Conservation (phyloP, 2,329 filamentous ascomycete genomes). For the Xylaria arbuscula region DNA sequence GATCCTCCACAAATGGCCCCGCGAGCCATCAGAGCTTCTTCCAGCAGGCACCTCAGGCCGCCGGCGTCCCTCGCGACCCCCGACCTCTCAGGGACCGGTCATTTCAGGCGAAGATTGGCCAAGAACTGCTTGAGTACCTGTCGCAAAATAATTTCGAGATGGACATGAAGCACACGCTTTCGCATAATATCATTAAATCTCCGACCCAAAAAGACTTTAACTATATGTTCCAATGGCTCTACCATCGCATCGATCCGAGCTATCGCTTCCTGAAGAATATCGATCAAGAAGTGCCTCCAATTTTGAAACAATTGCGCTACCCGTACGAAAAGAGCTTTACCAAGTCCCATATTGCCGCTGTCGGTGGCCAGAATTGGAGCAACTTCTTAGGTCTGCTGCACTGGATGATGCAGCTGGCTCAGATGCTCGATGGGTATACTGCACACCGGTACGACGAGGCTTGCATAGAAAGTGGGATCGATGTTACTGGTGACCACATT, state of each 20-base stretch:
- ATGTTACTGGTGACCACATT: conserved; percentile 89
- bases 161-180: conserved; percentile 95
- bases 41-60: conserved; percentile 82
- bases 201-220: conserved; percentile 99
- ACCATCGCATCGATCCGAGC: conserved; percentile 92
- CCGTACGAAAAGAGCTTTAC: conserved; percentile 96
- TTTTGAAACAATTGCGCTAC: conserved; percentile 93
- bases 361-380: conserved; percentile 96
- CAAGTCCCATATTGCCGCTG: conserved; percentile 93
- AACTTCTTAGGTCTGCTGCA: conserved; percentile 93
- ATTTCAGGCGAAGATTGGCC: conserved; percentile 84
- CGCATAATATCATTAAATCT: conserved; percentile 88
- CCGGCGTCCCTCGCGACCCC: conserved; percentile 86
- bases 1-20: conserved; percentile 75
- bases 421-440: conserved; percentile 89
- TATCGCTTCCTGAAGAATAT: conserved; percentile 95
- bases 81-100: conserved; percentile 83
- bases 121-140: conserved; percentile 92
- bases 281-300: conserved; percentile 91
- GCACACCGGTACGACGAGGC: conserved; percentile 87
- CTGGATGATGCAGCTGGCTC: conserved; percentile 98
- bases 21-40: conserved; percentile 92
- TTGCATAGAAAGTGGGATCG: conserved; percentile 86
- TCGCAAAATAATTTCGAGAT: conserved; percentile 95
- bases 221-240: conserved; percentile 97